A percentile compares a stretch with the other conserved stretches of the same genome.
Conservation (phyloP, 352 stramenopile species). For the Pythium coloratum region DNA sequence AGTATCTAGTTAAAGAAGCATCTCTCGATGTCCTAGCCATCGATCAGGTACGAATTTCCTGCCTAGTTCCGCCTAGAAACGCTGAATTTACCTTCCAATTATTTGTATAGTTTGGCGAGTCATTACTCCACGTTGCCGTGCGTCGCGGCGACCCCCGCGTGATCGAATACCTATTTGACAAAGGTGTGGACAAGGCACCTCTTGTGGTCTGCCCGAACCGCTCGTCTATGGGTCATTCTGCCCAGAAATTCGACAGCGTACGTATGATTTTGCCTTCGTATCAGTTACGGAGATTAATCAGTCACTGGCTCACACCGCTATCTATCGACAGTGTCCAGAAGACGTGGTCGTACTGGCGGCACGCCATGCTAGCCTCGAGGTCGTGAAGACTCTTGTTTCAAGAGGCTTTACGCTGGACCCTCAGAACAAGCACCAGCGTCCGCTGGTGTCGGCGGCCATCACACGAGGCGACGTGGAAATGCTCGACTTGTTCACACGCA, state of each 20-base stretch:
- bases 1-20: conserved; percentile 5
- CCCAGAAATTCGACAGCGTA: conserved; percentile 18
- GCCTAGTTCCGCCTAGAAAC: neutral
- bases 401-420: conserved; percentile 10
- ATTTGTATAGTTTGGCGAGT: conserved; percentile 9
- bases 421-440: conserved; percentile 11
- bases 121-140: conserved; percentile 16
- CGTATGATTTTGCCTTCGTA: neutral
- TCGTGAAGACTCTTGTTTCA: conserved; percentile 5
- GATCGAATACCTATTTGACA: conserved; percentile 12
- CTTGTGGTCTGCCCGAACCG: conserved; percentile 19
- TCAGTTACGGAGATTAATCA: too few relatives aligned
- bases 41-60: conserved; percentile 5
- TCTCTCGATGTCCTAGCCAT: conserved; percentile 1
- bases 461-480: neutral
- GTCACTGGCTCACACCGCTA: too few relatives aligned
- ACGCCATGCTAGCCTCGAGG: conserved; percentile 10
- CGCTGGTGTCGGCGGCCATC: conserved; percentile 13
- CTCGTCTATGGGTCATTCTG: conserved; percentile 1
- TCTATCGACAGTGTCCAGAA: conserved; percentile 12
- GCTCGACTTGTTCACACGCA: conserved; percentile 6
- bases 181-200: conserved; percentile 7
- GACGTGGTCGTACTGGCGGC: conserved; percentile 16
- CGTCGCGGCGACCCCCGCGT: neutral
- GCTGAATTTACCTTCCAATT: neutral